Percentiles rank a stretch among this genome's conserved stretches.
Conservation (phyloP, 306 rosid species). For the Medicago ruthenica region DNA sequence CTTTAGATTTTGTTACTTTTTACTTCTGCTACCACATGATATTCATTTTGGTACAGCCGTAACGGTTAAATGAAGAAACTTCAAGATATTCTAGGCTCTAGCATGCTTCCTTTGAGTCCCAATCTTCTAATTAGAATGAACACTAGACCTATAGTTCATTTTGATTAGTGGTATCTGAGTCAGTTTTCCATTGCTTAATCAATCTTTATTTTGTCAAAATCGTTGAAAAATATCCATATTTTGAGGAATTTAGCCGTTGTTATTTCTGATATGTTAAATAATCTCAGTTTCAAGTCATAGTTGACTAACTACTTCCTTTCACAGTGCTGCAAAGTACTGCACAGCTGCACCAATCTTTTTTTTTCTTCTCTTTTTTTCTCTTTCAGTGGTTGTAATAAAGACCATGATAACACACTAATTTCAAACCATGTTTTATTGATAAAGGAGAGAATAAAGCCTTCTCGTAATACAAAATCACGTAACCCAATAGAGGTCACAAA, state of each 20-base stretch:
- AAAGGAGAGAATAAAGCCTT: constrained; percentile 37
- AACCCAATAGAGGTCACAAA: constrained; percentile 40
- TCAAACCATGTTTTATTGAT: constrained; percentile 50
- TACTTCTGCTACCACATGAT: constrained; percentile 7
- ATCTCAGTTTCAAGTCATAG: constrained; percentile 9
- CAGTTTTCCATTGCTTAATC: constrained; percentile 2
- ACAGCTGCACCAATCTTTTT: no score
- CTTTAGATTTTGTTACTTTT: neutral
- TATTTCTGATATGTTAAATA: constrained; percentile 6
- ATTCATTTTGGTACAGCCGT: constrained; percentile 2
- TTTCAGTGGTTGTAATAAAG: neutral
- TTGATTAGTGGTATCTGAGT: neutral
- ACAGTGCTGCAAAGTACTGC: neutral
- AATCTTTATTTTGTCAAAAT: neutral
- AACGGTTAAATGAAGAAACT: neutral
- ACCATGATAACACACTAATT: constrained; percentile 35
- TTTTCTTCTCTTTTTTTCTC: neutral
- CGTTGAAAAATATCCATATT: neutral
- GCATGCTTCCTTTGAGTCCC: neutral
- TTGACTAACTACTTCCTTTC: neutral
- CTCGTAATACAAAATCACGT: constrained; percentile 41
- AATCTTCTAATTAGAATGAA: constrained; percentile 5
- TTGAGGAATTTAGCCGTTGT: neutral
- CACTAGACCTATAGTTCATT: neutral
- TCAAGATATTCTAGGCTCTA: neutral